Evolutionary conservation across 1,284 basidiomycete genomes (phyloP), one percentile per base, ranked within the genome.

Genomic region (Leccinum fallax): DNA sequence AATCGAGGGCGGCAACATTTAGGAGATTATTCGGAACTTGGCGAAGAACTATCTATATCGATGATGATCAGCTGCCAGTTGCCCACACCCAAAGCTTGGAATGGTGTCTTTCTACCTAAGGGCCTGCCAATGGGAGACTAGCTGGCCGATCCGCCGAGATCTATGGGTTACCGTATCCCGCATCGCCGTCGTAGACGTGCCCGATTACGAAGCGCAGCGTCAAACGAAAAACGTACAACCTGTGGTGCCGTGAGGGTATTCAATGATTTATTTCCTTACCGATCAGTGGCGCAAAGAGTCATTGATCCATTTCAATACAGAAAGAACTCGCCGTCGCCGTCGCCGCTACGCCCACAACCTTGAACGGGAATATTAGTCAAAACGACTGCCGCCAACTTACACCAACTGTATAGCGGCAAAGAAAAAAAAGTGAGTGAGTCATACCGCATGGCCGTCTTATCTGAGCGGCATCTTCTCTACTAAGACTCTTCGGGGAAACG

Each of bases 361-460:
- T 28, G 57, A 43, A 49, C 55, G 56, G 40, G 19, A 46, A 71
- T 68, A 36, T 51, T 21, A 28, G 51, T 52, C 53, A 53, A 46
- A 58, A 48, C 53, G 32, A 54, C 53, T 38, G 15, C 15, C 2
- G 5, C 53, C 32, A 54, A 24, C 48, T 49, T 49, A 49, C 13
- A 49, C 48, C 9, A 48, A 49, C n/a, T 24, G 24, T 48, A 49
- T 24, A 16, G 48, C 21, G 48, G 48, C 48, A 49, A 24, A 5
- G 48, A 48, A 43, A 49, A 49, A 46, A 49, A 24, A 49, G 13
- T 15, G 48, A 24, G 48, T 49, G 48, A 49, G 48, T 49, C 48
- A 49, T 24, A 49, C 19, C 43, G 24, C 48, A 49, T 49, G 21
- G 48, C 48, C 48, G 21, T 16, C 48, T 49, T 49, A 49, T 49